phyloP scores from a whole-genome alignment of 306 rosid genomes.

The Cucumis melo region DNA sequence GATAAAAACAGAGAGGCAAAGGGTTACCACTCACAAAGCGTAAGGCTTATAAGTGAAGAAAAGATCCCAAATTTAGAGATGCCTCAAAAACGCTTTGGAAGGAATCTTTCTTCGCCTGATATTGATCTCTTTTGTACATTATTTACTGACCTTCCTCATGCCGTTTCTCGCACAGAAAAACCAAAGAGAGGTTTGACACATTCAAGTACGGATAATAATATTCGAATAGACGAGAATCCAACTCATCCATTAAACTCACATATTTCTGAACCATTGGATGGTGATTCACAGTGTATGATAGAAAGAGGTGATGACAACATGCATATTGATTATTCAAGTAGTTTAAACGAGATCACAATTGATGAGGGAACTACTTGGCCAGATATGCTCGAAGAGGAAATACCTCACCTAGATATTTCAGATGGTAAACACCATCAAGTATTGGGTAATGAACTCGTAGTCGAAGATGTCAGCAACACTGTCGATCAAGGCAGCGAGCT shows the following conservation, averaged over 20 bases:
- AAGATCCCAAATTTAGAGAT: constrained; percentile 18
- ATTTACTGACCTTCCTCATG: constrained; percentile 31
- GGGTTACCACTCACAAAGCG: constrained; percentile 33
- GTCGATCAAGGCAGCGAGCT: constrained; percentile 8
- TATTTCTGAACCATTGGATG: constrained; percentile 13
- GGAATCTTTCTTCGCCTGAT: constrained; percentile 71
- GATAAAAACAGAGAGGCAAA: constrained; percentile 30
- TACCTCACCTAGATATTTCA: constrained; percentile 9
- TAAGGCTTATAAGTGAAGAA: constrained; percentile 43
- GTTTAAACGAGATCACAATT: constrained; percentile 8
- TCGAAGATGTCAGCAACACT: constrained; percentile 9
- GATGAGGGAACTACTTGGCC: constrained; percentile 5
- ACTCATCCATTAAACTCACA: constrained; percentile 3
- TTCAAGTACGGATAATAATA: constrained; percentile 5
- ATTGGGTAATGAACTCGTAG: constrained; percentile 10
- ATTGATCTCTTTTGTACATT: constrained; percentile 48
- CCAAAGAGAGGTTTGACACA: constrained; percentile 13
- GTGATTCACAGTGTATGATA: constrained; percentile 17
- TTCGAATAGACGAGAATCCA: constrained; percentile 20
- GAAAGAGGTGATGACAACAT: constrained; percentile 3
- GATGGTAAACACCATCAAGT: constrained; percentile 19
- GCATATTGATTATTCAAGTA: neutral
- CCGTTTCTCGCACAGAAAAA: constrained; percentile 22
- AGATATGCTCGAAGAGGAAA: constrained; percentile 13
- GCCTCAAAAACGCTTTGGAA: constrained; percentile 33